Base-by-base conservation (phyloP, 2,329 filamentous ascomycete species). In the Dothistroma septosporum region DNA sequence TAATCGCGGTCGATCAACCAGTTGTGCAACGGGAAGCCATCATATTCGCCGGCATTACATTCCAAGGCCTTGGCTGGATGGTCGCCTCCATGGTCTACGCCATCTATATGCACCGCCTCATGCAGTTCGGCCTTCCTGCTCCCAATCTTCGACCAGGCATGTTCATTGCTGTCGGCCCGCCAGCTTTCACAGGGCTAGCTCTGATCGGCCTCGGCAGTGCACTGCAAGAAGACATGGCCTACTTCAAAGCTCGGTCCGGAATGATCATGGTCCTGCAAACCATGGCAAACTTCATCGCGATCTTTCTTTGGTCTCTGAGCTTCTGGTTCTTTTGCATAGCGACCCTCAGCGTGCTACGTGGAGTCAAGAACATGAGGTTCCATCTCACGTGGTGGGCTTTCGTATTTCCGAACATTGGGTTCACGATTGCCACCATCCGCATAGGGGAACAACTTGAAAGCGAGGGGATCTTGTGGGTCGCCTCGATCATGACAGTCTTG, bases 331-430 rank as follows among this genome's bases (percentile, higher is more conserved):
- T 72, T 52, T 64, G 60, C 31, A 63, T 72, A 24, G 65, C 66
- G 4, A 21, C 62, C 12, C 32, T 71, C n/a, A 58, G 55, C 19
- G 58, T 67, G 2, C 33, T 71, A 2, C 50, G 52, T 2, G 67
- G 65, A 0, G 47, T 61, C 4, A 64, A 55, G 14, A 54, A 63
- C 14, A 71, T 71, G 70, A 58, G 54, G 0, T 72, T 83, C 79
- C 72, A 76, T 75, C 35, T 75, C 78, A 50, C 76, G 67, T 73
- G 87, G 84, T 87, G 82, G 79, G 83, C 83, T 2, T 84, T 87
- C 70, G 82, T 88, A 31, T 88, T 88, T 68, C 86, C 86, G 5
- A 88, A 88, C 62, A 83, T 83, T 1, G 86, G 86, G 0, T 83
- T 87, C 61, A 84, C 83, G 0, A 77, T 88, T 50, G 81, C 83